phyloP scores from a whole-genome alignment of 2,329 filamentous ascomycete genomes.

The Fusarium vanettenii region DNA sequence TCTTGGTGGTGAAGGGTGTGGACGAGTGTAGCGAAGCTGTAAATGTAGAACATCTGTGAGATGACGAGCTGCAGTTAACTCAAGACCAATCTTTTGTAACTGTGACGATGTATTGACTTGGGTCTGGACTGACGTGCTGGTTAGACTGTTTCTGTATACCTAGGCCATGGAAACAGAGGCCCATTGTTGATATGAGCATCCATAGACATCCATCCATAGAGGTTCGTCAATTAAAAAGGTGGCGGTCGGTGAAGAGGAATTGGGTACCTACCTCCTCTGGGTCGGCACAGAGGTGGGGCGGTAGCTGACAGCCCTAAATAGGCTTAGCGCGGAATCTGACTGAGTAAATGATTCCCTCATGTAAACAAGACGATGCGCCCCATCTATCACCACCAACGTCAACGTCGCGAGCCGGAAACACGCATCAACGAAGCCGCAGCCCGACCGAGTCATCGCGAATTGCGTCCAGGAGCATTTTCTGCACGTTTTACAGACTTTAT shows the following conservation, averaged over 20 bases:
- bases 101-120: background rate
- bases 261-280: background rate
- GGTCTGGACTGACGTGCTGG: background rate
- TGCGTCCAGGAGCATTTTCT: slow-evolving; percentile 2
- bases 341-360: slow-evolving; percentile 41
- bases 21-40: background rate
- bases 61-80: background rate
- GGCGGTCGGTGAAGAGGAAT: slow-evolving; percentile 7
- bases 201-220: background rate
- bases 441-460: slow-evolving; percentile 28
- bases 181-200: background rate
- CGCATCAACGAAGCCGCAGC: slow-evolving; percentile 27
- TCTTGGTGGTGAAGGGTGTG: background rate
- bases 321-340: slow-evolving; percentile 33
- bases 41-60: background rate
- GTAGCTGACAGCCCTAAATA: slow-evolving; percentile 9
- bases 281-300: slow-evolving; percentile 25
- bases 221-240: background rate
- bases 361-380: slow-evolving; percentile 47
- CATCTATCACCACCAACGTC: slow-evolving; percentile 38
- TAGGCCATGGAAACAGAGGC: background rate
- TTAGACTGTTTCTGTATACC: background rate
- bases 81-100: background rate
- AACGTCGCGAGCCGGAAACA: slow-evolving; percentile 41
- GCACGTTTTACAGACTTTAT: background rate